Evolutionary conservation across 441 rosid genomes (phyloP).

Genomic region (Euphorbia celastroides): DNA sequence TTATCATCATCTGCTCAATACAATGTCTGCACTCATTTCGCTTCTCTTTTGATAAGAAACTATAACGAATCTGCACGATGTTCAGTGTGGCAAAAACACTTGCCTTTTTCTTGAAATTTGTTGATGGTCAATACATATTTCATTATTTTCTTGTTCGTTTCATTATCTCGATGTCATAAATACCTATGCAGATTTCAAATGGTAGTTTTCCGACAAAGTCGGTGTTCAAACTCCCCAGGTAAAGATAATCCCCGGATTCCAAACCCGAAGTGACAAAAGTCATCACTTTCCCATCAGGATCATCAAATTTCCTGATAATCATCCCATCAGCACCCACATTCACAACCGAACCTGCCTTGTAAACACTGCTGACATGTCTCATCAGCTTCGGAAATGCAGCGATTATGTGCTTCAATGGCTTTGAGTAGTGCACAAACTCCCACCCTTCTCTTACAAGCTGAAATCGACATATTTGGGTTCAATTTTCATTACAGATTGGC

Average conservation of each 20-base stretch:
- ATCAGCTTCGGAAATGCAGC: conserved; percentile 30
- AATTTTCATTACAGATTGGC: too few relatives aligned
- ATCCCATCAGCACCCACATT: conserved; percentile 41
- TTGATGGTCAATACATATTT: neutral
- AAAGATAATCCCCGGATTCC: conserved; percentile 45
- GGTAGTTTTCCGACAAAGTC: conserved; percentile 38
- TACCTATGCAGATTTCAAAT: too few relatives aligned
- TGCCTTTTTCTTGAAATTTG: neutral
- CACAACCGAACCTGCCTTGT: conserved; percentile 25
- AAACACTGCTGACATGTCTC: neutral
- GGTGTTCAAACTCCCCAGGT: conserved; percentile 40
- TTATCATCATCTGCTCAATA: neutral
- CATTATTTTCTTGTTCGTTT: neutral
- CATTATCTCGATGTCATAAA: too few relatives aligned
- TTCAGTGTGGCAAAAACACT: neutral
- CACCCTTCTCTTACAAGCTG: conserved; percentile 22
- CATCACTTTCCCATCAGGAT: conserved; percentile 37
- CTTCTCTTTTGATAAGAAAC: neutral
- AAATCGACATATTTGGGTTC: too few relatives aligned
- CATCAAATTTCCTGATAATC: conserved; percentile 32
- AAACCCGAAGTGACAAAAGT: conserved; percentile 44
- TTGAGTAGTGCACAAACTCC: conserved; percentile 40
- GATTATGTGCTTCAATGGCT: conserved; percentile 25
- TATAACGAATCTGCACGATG: neutral
- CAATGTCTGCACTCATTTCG: neutral